Evolutionary conservation across 805 yeast genomes (phyloP), one percentile per base, ranked within the genome.

Genomic region (Candida cerambycidarum): DNA sequence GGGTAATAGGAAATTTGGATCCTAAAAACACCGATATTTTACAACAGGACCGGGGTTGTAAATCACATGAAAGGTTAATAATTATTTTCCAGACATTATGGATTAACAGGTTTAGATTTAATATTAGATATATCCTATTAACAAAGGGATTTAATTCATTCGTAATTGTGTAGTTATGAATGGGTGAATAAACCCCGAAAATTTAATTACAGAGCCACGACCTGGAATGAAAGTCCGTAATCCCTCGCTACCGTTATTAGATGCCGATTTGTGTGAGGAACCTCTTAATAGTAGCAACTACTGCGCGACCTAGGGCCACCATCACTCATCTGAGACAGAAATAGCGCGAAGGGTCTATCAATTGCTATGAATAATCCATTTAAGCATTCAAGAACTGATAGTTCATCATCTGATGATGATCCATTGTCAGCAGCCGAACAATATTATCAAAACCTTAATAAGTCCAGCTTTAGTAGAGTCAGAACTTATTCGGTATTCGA

Each of bases 371-470:
- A 42, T 13, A 39, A 39, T 31, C 44, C 44, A 13, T 47, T 45
- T 14, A 47, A n/a, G 18, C 59, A 36, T 17, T 25, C 30, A 5
- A 58, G 45, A 52, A 59, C 38, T 54, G 69, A 76, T 2, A 75
- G 82, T 3, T 44, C 59, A 5, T 45, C 57, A 1, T 55, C 67
- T 19, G 80, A 75, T 25, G 78, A 75, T n/a, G 82, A 83, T 56
- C 93, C 93, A 0, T 82, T 71, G 48, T 82, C 83, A 13, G 62
- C 67, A n/a, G 76, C 92, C 0, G 90, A 83, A 38, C 67, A 74
- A 18, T 85, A 85, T 58, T 85, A 85, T 59, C 65, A 72, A 1
- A 58, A 59, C 25, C 62, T 59, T 43, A 35, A 36, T 14, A 55
- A 59, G 33, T 64, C 76, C 13, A 65, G 62, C 45, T 64, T 72